Percentiles rank a stretch among this genome's conserved stretches.
phyloP scores from a whole-genome alignment of 768 basidiomycete species.

The Leccinum ochraceum region DNA sequence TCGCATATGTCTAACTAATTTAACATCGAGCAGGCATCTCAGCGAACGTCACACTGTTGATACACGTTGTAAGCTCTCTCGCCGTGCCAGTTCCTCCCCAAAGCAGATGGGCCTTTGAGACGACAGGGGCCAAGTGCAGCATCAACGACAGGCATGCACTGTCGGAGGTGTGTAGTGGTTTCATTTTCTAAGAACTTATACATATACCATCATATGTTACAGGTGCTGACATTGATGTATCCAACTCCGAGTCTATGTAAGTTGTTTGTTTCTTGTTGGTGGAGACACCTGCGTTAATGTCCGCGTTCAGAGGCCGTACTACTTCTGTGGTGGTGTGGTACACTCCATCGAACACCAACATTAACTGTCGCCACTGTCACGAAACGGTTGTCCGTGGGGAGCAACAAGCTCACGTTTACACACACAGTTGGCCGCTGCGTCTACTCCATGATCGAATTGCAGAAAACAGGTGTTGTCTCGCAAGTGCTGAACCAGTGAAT shows the following conservation, averaged over 20 bases:
- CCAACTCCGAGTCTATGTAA: slow-evolving; percentile 57
- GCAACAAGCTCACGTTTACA: slow-evolving; percentile 72
- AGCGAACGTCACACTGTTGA: slow-evolving; percentile 75
- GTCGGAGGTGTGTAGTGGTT: slow-evolving; percentile 56
- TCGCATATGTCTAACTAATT: not conserved
- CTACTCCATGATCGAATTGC: slow-evolving; percentile 9
- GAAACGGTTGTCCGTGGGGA: slow-evolving; percentile 47
- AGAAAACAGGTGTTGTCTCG: slow-evolving; percentile 50
- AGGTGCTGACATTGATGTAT: slow-evolving; percentile 80
- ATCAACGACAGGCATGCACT: slow-evolving; percentile 84
- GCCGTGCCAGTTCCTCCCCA: slow-evolving; percentile 64
- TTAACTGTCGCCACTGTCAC: slow-evolving; percentile 10
- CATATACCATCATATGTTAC: not conserved
- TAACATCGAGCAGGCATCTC: slow-evolving; percentile 74
- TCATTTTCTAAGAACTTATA: slow-evolving; percentile 4
- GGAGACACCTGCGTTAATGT: slow-evolving; percentile 20
- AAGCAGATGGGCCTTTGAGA: slow-evolving; percentile 67
- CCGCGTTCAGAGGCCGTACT: slow-evolving; percentile 45
- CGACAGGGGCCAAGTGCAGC: slow-evolving; percentile 72
- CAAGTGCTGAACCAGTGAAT: slow-evolving; percentile 66
- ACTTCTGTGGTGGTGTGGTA: slow-evolving; percentile 66
- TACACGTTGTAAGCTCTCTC: slow-evolving; percentile 33
- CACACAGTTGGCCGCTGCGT: slow-evolving; percentile 1
- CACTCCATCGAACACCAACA: slow-evolving; percentile 27
- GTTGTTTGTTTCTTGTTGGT: slow-evolving; percentile 24